phyloP scores from a whole-genome alignment of 2,329 filamentous ascomycete genomes.

The Pseudopyricularia cyperi region DNA sequence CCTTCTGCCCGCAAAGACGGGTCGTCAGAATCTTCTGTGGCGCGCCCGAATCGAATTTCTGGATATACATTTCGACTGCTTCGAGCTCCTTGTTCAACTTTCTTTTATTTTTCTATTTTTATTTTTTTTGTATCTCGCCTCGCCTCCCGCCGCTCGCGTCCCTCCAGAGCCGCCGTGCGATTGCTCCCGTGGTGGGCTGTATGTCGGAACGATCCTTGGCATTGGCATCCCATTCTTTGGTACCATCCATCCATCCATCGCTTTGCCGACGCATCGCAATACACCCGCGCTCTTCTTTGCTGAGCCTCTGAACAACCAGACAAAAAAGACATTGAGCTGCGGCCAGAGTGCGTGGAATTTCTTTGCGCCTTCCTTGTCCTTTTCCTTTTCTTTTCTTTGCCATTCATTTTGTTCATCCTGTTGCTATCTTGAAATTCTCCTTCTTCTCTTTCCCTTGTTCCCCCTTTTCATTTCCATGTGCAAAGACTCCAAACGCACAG shows the following conservation, averaged over 20 bases:
- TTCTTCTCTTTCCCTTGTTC: background rate
- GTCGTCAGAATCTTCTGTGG: background rate
- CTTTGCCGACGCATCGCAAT: background rate
- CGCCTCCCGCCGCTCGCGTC: background rate
- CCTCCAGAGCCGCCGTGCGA: background rate
- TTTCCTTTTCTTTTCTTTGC: background rate
- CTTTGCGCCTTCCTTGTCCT: background rate
- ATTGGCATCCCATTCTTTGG: background rate
- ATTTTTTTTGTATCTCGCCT: background rate
- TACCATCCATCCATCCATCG: too few relatives aligned
- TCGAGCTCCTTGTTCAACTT: background rate
- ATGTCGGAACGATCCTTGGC: background rate
- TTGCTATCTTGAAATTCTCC: too few relatives aligned
- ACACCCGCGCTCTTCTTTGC: background rate
- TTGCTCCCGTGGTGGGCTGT: background rate
- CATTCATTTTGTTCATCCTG: too few relatives aligned
- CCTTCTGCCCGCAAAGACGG: too few relatives aligned
- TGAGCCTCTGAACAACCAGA: background rate
- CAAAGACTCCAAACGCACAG: background rate
- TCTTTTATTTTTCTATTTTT: too few relatives aligned
- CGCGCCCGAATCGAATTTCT: background rate
- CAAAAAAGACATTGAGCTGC: background rate
- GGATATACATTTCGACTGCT: too few relatives aligned
- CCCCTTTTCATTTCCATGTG: background rate
- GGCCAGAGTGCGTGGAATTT: background rate